Evolutionary conservation across 441 rosid species (phyloP), one percentile per base, ranked within the genome.

Genomic region (Eutrema salsugineum): DNA sequence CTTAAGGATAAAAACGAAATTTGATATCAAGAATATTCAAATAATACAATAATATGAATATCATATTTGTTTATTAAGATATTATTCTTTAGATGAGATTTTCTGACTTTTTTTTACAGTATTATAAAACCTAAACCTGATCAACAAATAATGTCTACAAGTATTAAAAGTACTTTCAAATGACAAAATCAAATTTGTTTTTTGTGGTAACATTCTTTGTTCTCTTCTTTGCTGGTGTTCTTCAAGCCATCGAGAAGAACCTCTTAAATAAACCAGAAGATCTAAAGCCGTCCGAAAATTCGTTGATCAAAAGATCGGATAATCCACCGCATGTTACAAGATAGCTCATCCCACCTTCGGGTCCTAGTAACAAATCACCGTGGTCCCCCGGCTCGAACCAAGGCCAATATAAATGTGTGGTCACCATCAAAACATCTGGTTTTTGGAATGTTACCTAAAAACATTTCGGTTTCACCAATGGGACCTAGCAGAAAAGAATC

Each of bases 371-470:
- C 14, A 20, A 36, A 64, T 20, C 1, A 64, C 53, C 65, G 4
- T 24, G 3, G 6, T n/a, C 68, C 69, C 3, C 69, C 69, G 7
- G 35, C 35, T 30, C 57, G 2, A 30, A 32, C 66, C 57, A 61
- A 12, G 6, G 38, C 10, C 11, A 50, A 22, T 9, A 8, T 64
- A 6, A 46, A 70, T 36, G 1, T 20, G 3, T 38, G 66, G 59
- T 42, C 68, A 61, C 43, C 75, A 70, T 51, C 75, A 48, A 73
- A 60, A 66, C 48, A 49, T 15, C 6, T 68, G 8, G 10, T 2
- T 61, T 68, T 62, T 19, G 17, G 36, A 51, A 42, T 61, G 63
- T 67, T 75, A 15, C 78, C 78, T 8, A 51, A 75, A 24, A 3
- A 46, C 24, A 24, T 64, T 46, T 74, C 62, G 1, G 10, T 44